phyloP scores from a whole-genome alignment of 768 basidiomycete species.

The Suillus tomentosus region DNA sequence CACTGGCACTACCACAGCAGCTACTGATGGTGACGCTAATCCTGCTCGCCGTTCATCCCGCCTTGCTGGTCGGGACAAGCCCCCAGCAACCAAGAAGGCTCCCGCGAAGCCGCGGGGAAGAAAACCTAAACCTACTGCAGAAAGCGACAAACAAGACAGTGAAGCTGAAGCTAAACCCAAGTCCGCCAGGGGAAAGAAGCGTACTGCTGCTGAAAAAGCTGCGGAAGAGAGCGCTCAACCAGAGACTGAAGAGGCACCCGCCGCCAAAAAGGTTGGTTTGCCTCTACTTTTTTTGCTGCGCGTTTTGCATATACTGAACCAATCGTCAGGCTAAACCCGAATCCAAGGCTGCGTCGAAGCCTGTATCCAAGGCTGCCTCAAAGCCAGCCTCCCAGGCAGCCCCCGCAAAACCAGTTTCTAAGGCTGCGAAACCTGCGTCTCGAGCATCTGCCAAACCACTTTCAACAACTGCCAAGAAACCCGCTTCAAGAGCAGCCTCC shows the following conservation, averaged over 20 bases:
- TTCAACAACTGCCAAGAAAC: slow-evolving; percentile 50
- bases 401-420: slow-evolving; percentile 44
- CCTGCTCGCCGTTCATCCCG: slow-evolving; percentile 73
- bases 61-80: slow-evolving; percentile 72
- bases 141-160: slow-evolving; percentile 41
- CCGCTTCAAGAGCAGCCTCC: slow-evolving; percentile 58
- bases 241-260: slow-evolving; percentile 46
- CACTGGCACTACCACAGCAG: neutral
- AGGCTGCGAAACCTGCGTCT: slow-evolving; percentile 41
- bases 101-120: slow-evolving; percentile 61
- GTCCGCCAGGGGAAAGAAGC: slow-evolving; percentile 57
- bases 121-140: slow-evolving; percentile 40
- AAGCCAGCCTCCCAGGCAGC: slow-evolving; percentile 43
- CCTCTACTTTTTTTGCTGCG: slow-evolving; percentile 12
- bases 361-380: slow-evolving; percentile 34
- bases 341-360: slow-evolving; percentile 41
- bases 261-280: slow-evolving; percentile 63
- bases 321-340: slow-evolving; percentile 39
- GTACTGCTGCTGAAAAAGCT: slow-evolving; percentile 43
- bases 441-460: slow-evolving; percentile 43
- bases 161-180: slow-evolving; percentile 47
- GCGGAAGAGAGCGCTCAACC: slow-evolving; percentile 39
- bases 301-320: slow-evolving; percentile 8
- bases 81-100: slow-evolving; percentile 56
- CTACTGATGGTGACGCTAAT: slow-evolving; percentile 31